Evolutionary conservation across 768 basidiomycete genomes (phyloP).

Genomic region (Tulasnella calospora): DNA sequence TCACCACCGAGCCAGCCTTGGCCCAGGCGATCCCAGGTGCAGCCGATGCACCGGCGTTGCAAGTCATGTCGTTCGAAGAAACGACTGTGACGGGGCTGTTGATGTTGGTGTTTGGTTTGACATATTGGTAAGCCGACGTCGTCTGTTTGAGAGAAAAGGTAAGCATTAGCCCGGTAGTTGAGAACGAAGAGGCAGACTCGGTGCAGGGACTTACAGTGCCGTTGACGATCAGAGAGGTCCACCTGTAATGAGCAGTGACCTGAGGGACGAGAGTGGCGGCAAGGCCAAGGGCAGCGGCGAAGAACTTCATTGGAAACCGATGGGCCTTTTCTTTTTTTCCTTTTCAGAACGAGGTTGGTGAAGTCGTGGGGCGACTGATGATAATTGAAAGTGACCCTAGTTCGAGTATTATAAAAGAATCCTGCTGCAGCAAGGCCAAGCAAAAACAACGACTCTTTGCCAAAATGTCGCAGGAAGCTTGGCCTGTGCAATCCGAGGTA

Average conservation of each 20-base stretch:
- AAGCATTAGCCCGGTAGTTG: background rate
- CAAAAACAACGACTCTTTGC: background rate
- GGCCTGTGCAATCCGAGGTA: background rate
- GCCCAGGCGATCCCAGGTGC: constrained; percentile 10
- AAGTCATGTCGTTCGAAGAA: background rate
- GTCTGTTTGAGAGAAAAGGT: background rate
- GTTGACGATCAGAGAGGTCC: constrained; percentile 9
- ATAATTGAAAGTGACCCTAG: too few relatives aligned
- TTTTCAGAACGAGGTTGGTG: too few relatives aligned
- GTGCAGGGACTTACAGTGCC: background rate
- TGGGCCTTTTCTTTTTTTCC: too few relatives aligned
- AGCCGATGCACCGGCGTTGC: background rate
- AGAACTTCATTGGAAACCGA: background rate
- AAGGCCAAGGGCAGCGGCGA: background rate
- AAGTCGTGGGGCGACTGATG: too few relatives aligned
- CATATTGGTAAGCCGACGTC: background rate
- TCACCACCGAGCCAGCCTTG: constrained; percentile 6
- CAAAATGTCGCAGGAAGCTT: background rate
- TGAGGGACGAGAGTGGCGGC: background rate
- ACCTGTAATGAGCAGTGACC: constrained; percentile 12
- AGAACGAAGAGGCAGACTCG: background rate
- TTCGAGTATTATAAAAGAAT: too few relatives aligned
- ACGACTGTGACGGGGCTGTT: constrained; percentile 18
- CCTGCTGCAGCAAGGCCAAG: background rate
- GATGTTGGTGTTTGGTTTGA: constrained; percentile 18